Conservation (phyloP, 305 asterid genomes). For the Fraxinus floribunda region DNA sequence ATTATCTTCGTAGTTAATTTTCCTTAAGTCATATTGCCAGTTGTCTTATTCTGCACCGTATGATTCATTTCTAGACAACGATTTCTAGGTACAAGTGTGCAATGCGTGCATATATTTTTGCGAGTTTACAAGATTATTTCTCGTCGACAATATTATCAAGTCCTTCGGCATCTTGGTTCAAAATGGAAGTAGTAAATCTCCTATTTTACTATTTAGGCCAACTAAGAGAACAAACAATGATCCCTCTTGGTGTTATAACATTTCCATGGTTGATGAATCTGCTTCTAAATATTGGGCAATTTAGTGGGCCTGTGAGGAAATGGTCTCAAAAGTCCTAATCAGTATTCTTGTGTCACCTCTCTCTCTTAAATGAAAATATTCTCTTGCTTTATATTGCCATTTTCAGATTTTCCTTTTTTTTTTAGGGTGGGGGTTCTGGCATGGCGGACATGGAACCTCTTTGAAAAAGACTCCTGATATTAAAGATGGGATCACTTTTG, state of each 20-base stretch:
- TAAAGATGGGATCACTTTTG: background rate
- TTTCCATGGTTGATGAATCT: background rate
- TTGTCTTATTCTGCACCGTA: background rate
- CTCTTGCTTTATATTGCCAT: background rate
- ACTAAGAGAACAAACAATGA: background rate
- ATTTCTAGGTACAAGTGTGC: background rate
- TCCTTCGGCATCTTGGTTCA: background rate
- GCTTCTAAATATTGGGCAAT: background rate
- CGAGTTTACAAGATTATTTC: background rate
- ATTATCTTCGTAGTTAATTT: background rate
- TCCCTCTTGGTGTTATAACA: background rate
- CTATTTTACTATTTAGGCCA: background rate
- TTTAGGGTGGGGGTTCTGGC: no score
- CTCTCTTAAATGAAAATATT: background rate
- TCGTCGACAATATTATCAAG: background rate
- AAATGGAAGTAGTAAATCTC: background rate
- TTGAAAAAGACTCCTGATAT: background rate
- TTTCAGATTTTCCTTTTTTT: no score
- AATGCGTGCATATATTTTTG: background rate
- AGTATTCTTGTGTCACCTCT: background rate
- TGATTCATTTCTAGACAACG: background rate
- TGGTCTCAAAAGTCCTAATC: background rate
- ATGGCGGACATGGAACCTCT: no score
- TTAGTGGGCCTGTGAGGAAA: background rate
- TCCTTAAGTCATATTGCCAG: background rate